phyloP scores from a whole-genome alignment of 139 green algal species.

The Chlorella sp. region DNA sequence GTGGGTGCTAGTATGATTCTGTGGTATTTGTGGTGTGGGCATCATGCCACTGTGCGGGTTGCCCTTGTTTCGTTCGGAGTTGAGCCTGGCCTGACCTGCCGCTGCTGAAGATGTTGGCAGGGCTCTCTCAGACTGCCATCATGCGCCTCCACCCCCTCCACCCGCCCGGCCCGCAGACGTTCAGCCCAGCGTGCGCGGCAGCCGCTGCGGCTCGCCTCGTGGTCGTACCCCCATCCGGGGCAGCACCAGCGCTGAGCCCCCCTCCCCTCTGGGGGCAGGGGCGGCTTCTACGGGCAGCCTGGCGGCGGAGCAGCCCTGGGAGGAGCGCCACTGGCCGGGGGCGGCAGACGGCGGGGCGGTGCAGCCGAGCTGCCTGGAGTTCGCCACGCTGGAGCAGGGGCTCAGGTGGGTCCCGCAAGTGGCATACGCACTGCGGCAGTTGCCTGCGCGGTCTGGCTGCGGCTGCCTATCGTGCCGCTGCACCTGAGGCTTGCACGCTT shows the following conservation, averaged over 20 bases:
- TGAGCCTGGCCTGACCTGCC: neutral
- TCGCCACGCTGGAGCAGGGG: slow-evolving; percentile 35
- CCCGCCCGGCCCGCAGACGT: neutral
- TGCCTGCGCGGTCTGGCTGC: neutral
- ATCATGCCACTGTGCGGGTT: neutral
- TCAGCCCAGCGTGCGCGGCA: neutral
- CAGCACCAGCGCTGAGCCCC: too few relatives aligned
- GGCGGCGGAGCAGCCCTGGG: slow-evolving; percentile 6
- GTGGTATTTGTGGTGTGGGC: neutral
- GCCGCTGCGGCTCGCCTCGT: neutral
- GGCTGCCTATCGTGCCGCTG: too few relatives aligned
- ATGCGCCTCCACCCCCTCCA: neutral
- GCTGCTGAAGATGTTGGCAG: neutral
- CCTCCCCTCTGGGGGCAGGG: too few relatives aligned
- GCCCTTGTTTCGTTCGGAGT: neutral
- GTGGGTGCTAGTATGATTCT: neutral
- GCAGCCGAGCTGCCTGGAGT: slow-evolving; percentile 11
- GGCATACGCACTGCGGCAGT: neutral
- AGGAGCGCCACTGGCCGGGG: neutral
- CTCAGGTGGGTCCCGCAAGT: slow-evolving; percentile 5
- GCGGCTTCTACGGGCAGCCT: neutral
- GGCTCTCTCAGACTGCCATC: neutral
- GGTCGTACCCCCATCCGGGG: neutral
- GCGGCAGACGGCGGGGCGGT: neutral
- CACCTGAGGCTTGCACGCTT: too few relatives aligned